phyloP scores from a whole-genome alignment of 139 green algal species.

The Closterium sp. region DNA sequence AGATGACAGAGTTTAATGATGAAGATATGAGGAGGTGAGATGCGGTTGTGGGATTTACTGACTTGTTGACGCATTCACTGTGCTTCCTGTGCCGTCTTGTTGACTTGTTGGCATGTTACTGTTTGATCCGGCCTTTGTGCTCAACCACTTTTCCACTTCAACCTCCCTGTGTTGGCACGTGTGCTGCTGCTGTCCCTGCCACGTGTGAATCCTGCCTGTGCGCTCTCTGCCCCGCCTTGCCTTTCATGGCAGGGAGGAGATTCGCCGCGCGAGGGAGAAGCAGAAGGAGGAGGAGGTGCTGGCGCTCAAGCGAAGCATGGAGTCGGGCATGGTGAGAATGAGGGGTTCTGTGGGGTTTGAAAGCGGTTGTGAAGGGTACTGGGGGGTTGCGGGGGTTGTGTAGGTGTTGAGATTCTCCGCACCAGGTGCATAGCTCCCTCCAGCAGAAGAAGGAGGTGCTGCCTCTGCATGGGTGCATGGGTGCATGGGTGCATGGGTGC shows the following conservation, averaged over 20 bases:
- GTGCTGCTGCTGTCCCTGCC: too few species aligned
- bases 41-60: background rate
- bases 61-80: too few species aligned
- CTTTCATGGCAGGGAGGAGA: slow-evolving; percentile 32
- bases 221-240: background rate
- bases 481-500: too few species aligned
- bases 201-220: background rate
- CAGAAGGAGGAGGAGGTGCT: slow-evolving; percentile 48
- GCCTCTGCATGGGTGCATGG: too few species aligned
- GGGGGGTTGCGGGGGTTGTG: background rate
- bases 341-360: background rate
- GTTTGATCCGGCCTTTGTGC: too few species aligned
- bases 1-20: slow-evolving; percentile 37
- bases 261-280: background rate
- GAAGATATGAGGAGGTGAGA: slow-evolving; percentile 25
- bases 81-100: too few species aligned
- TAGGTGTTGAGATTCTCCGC: background rate
- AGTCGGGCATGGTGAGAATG: slow-evolving; percentile 31
- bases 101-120: too few species aligned
- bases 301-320: slow-evolving; percentile 34
- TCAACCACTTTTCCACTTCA: background rate
- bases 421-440: too few species aligned
- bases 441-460: too few species aligned
- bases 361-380: too few species aligned
- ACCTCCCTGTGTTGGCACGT: background rate